Percentiles rank a stretch among this genome's conserved stretches.
Conservation (phyloP, 805 yeast species). For the Barnettozyma salicaria region DNA sequence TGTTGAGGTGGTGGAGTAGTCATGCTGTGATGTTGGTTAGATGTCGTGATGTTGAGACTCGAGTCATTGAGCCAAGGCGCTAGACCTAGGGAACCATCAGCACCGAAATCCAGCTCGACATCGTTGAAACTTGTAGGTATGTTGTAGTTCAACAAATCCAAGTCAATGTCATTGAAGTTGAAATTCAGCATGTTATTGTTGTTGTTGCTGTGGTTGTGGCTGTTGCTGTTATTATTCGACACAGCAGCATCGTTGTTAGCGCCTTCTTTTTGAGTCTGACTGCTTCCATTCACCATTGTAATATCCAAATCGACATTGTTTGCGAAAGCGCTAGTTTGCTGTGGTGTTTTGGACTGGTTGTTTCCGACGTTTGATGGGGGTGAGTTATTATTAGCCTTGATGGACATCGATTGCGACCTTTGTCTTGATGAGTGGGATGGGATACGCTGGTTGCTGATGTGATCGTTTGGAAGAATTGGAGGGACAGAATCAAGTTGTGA, state of each 20-base stretch:
- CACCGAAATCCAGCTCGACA: conserved; percentile 54
- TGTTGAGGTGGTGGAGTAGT: not conserved
- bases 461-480: conserved; percentile 20
- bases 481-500: conserved; percentile 23
- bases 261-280: too few species aligned
- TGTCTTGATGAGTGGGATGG: conserved; percentile 10
- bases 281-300: too few species aligned
- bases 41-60: conserved; percentile 1
- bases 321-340: too few species aligned
- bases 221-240: too few species aligned
- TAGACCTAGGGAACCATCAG: conserved; percentile 74
- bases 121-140: conserved; percentile 14
- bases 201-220: conserved; percentile 5
- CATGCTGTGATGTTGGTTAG: not conserved
- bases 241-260: too few species aligned
- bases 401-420: conserved; percentile 12
- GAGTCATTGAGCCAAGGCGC: conserved; percentile 53
- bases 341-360: too few species aligned
- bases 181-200: not conserved
- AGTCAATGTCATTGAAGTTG: conserved; percentile 7
- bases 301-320: too few species aligned
- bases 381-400: conserved; percentile 7
- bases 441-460: conserved; percentile 8
- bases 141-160: conserved; percentile 12
- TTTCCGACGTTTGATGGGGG: too few species aligned